phyloP scores from a whole-genome alignment of 1,139 yeast genomes.

The Suhomyces chickasaworum region DNA sequence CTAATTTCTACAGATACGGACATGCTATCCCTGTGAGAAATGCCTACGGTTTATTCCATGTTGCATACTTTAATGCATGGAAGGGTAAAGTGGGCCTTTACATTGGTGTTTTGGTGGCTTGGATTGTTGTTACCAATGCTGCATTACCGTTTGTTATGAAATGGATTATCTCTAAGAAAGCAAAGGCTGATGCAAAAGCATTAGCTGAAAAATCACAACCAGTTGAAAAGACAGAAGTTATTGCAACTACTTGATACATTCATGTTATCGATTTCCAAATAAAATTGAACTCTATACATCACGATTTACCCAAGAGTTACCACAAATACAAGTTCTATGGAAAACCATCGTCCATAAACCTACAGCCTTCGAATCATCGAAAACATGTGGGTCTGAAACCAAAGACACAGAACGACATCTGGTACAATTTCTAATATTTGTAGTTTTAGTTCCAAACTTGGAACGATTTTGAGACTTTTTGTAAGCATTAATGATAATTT shows the following conservation, averaged over 20 bases:
- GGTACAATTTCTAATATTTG: constrained; percentile 53
- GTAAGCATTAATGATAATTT: constrained; percentile 28
- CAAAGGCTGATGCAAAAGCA: constrained; percentile 18
- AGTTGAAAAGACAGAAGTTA: neutral
- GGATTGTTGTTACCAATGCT: constrained; percentile 45
- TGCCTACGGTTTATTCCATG: constrained; percentile 49
- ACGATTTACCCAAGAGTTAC: constrained; percentile 66
- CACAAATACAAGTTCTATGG: constrained; percentile 78
- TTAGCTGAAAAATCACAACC: constrained; percentile 11
- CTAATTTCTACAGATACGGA: constrained; percentile 49
- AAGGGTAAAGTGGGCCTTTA: constrained; percentile 49
- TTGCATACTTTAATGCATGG: constrained; percentile 46
- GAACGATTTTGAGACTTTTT: neutral
- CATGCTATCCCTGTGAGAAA: constrained; percentile 56
- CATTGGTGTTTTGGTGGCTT: constrained; percentile 48
- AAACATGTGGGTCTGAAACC: constrained; percentile 47
- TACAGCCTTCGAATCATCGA: constrained; percentile 37
- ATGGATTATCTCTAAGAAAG: constrained; percentile 21
- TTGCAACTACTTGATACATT: neutral
- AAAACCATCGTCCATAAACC: constrained; percentile 74
- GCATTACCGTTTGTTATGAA: constrained; percentile 44
- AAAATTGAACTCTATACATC: neutral
- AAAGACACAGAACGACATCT: constrained; percentile 68
- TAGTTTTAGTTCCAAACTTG: constrained; percentile 3
- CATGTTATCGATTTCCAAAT: neutral